Evolutionary conservation across 441 rosid genomes (phyloP), one percentile per base, ranked within the genome.

Genomic region (Geranium incanum): DNA sequence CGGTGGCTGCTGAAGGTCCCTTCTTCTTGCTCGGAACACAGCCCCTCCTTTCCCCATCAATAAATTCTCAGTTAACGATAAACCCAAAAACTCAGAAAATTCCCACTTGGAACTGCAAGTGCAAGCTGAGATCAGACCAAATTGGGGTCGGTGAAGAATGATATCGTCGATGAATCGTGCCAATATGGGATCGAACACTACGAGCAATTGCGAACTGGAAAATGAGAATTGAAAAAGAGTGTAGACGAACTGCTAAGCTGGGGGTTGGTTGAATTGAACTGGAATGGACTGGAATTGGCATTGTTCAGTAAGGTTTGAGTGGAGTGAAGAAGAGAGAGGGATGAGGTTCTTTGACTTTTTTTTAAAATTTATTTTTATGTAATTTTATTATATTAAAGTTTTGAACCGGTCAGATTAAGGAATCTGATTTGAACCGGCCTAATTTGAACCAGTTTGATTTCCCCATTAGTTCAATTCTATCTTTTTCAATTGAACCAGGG

Each of bases 1-100:
- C 81, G 71, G 77, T 66, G 66, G 33, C 33, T 36, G 85, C 69
- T 41, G 85, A 68, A 12, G 88, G 81, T 28, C 79, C 83, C 21
- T 21, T 21, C 76, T 85, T 94, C 87, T 90, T 94, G 87, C 97
- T 94, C 1, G 97, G 99, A 37, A 94, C 95, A 70, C 98, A 92
- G 48, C 98, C 97, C 91, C 94, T 12, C 98, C 98, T 84, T 94
- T 90, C 21, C 98, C 98, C 98, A 94, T 93, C 77, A 63, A 23
- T 28, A 12, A 41, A 41, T 41, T 41, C 48, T 41, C 48, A 41
- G 48, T 0, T 41, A 1, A 41, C 50, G 50, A 43, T 43, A 43
- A 43, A 43, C 50, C 50, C 50, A 43, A 9, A 28, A 28, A 28
- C 33, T 2, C 33, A 28, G 33, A 43, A 43, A 43, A 43, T 43